Percentiles rank a stretch among this genome's conserved stretches.
phyloP scores from a whole-genome alignment of 2,329 filamentous ascomycete genomes.

The Davidsoniella eucalypti region DNA sequence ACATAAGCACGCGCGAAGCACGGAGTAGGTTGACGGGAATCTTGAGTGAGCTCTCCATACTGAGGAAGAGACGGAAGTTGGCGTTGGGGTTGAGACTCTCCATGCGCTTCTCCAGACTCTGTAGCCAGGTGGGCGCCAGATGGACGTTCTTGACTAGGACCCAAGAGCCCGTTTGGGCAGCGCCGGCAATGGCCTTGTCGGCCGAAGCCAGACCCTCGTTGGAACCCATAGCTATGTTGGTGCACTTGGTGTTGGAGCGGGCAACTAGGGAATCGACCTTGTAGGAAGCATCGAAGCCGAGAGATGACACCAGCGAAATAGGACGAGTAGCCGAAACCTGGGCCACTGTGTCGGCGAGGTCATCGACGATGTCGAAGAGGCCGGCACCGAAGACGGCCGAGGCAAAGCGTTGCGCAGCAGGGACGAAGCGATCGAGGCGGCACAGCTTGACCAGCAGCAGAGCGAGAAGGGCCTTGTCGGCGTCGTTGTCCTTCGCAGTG shows the following conservation, averaged over 20 bases:
- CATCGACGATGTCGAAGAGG: slow-evolving; percentile 69
- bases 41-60: slow-evolving; percentile 93
- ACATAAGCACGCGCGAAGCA: slow-evolving; percentile 87
- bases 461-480: slow-evolving; percentile 64
- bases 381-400: slow-evolving; percentile 67
- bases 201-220: slow-evolving; percentile 84
- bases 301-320: slow-evolving; percentile 82
- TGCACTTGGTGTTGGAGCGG: slow-evolving; percentile 63
- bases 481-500: slow-evolving; percentile 37
- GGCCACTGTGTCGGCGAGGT: slow-evolving; percentile 68
- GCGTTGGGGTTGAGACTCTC: slow-evolving; percentile 85
- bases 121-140: slow-evolving; percentile 85
- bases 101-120: slow-evolving; percentile 92
- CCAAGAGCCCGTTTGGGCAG: slow-evolving; percentile 84
- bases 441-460: slow-evolving; percentile 86
- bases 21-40: slow-evolving; percentile 92
- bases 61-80: slow-evolving; percentile 88
- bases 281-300: slow-evolving; percentile 96
- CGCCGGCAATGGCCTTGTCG: slow-evolving; percentile 87
- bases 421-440: slow-evolving; percentile 88
- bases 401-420: slow-evolving; percentile 82
- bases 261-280: slow-evolving; percentile 95
- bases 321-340: slow-evolving; percentile 74
- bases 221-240: slow-evolving; percentile 98
- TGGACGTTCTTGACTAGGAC: slow-evolving; percentile 99